These are phyloP conservation scores for Cerrena zonata DNA, from an alignment of 1,284 basidiomycete species.

Conservation along the genomic window DNA sequence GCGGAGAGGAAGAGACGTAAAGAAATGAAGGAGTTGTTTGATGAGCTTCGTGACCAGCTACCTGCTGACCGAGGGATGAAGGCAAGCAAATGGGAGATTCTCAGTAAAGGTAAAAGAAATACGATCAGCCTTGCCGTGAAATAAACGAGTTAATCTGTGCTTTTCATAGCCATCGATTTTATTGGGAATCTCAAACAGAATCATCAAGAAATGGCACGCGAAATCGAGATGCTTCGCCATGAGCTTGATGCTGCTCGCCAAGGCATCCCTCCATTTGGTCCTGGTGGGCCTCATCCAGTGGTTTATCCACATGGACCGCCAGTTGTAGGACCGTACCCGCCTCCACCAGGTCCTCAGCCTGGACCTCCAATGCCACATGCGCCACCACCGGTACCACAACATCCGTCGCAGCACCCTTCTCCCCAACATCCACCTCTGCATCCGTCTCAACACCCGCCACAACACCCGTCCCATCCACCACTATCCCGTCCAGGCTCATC, in stretches of 20 bases:
- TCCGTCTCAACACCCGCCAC: constrained; percentile 30
- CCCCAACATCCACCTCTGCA: constrained; percentile 28
- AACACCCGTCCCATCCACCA: constrained; percentile 18
- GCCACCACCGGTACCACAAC: constrained; percentile 28
- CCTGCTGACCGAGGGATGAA: constrained; percentile 90
- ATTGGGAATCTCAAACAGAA: constrained; percentile 70
- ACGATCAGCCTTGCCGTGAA: constrained; percentile 1
- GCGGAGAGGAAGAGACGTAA: constrained; percentile 91
- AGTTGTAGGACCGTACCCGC: constrained; percentile 24
- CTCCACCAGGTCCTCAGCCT: constrained; percentile 33
- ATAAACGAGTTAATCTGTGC: constrained; percentile 6
- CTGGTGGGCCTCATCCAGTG: constrained; percentile 43
- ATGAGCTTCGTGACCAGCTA: constrained; percentile 85
- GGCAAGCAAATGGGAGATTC: constrained; percentile 93
- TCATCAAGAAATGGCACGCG: constrained; percentile 69
- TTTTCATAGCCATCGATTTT: constrained; percentile 75
- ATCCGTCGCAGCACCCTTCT: constrained; percentile 30
- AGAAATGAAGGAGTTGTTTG: constrained; percentile 96
- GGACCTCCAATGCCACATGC: constrained; percentile 39
- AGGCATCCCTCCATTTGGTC: constrained; percentile 46
- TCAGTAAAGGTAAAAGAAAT: constrained; percentile 70
- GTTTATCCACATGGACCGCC: constrained; percentile 46
- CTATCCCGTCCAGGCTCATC: constrained; percentile 37
- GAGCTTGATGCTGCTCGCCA: constrained; percentile 66
- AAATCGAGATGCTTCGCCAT: constrained; percentile 72